Evolutionary conservation across 2,329 filamentous ascomycete species (phyloP), one percentile per base, ranked within the genome.

Genomic region (Monilinia laxa): DNA sequence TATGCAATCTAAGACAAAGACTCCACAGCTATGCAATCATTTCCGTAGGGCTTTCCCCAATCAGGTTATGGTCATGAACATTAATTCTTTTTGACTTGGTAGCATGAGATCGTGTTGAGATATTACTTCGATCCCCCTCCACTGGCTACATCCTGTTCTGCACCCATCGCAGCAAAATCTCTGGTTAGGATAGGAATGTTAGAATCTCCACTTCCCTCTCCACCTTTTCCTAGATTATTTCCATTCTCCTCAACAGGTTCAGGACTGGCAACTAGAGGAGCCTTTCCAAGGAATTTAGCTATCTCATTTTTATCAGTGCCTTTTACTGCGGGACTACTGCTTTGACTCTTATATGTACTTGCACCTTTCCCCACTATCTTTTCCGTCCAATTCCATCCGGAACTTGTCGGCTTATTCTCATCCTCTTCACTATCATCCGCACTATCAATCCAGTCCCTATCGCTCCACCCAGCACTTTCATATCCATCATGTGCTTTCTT

Each of bases 401-500:
- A 71, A 64, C 72, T 53, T 2, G 31, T 66, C 38, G 69, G 67
- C 40, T 70, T 70, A 38, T 53, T 53, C n/a, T 66, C 64, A 11
- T 53, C 51, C 18, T 66, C 64, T 28, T 66, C 64, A 59, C 79
- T 80, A 66, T 83, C 81, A 58, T 81, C 79, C 35, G 78, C 81
- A 42, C 78, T 86, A 70, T 88, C 85, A 12, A 80, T 80, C 79
- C 86, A 88, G 74, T 90, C 87, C 14, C 83, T 80, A 59, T 90
- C 88, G 74, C 85, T 89, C 89, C 88, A 91, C 4, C 81, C 80
- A 3, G 85, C 66, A 38, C 68, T 88, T 71, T 89, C 87, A 57
- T 73, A 72, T 38, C 52, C 52, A 67, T 56, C 65, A n/a, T 40
- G 59, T 31, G 52, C 12, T 23, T 51, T 64, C 16, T 49, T 52